Percentiles rank a stretch among this genome's conserved stretches.
These are phyloP conservation scores for Nitzschia sp. DNA, from an alignment of 108 stramenopile species.

Conservation along the genomic window DNA sequence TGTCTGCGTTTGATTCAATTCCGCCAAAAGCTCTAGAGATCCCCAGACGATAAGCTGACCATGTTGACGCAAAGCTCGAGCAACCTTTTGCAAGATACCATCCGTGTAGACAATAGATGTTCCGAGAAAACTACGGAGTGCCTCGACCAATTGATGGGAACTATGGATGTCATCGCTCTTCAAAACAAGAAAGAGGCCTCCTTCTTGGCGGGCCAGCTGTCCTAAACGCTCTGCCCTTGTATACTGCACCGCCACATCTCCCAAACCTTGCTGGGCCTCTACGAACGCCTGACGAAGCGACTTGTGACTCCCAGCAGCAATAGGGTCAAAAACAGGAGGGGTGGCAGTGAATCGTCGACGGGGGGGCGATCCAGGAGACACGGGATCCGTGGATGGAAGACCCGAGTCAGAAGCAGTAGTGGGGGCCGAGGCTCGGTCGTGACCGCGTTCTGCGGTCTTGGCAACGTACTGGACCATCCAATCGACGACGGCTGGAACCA, in stretches of 20 bases:
- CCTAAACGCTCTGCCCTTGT: conserved; percentile 61
- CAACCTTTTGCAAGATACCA: conserved; percentile 49
- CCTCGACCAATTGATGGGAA: conserved; percentile 43
- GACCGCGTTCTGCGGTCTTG: conserved; percentile 28
- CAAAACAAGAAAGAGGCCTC: conserved; percentile 69
- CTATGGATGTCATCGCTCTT: conserved; percentile 77
- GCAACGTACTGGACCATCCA: conserved; percentile 52
- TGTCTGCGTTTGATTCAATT: conserved; percentile 50
- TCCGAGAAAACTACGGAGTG: conserved; percentile 59
- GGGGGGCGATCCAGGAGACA: neutral
- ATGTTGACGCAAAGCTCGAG: conserved; percentile 54
- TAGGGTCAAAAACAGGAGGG: conserved; percentile 6
- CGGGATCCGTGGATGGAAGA: neutral
- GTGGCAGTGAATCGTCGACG: neutral
- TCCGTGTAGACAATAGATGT: conserved; percentile 52
- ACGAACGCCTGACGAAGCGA: neutral
- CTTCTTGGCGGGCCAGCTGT: conserved; percentile 54
- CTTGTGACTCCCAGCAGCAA: conserved; percentile 17
- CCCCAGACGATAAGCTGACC: conserved; percentile 84
- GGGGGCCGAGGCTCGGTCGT: conserved; percentile 8
- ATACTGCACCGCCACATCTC: neutral
- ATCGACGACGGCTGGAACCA: conserved; percentile 52
- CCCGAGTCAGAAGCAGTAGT: conserved; percentile 1
- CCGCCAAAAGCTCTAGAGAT: conserved; percentile 69
- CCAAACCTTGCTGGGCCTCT: neutral